phyloP scores from a whole-genome alignment of 306 rosid species.

The Medicago arabica region DNA sequence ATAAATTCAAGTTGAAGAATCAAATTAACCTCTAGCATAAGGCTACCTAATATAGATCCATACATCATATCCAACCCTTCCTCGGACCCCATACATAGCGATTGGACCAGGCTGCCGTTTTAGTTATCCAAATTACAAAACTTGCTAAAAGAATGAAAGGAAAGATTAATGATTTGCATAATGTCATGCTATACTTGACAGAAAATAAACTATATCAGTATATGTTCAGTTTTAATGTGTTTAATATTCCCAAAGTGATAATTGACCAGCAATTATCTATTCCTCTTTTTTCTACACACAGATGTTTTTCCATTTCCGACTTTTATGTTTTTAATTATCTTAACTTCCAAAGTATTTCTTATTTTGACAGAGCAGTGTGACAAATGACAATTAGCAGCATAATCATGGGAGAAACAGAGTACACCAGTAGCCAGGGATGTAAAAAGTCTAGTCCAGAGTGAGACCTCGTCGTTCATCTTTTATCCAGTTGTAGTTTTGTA shows the following conservation, averaged over 20 bases:
- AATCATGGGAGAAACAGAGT: constrained; percentile 19
- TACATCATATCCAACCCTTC: background rate
- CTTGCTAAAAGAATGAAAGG: constrained; percentile 6
- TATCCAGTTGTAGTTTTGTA: constrained; percentile 21
- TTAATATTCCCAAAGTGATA: background rate
- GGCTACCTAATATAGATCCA: background rate
- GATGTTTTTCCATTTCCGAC: no score
- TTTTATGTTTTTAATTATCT: no score
- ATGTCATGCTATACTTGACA: constrained; percentile 9
- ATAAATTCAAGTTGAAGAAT: background rate
- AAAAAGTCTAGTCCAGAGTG: constrained; percentile 28
- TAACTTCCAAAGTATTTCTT: no score
- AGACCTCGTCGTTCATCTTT: background rate
- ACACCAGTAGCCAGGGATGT: constrained; percentile 18
- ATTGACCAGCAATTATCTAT: background rate
- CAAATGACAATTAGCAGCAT: constrained; percentile 8
- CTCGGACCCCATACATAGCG: background rate
- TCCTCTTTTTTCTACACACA: background rate
- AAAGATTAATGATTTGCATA: background rate
- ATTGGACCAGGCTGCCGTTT: background rate
- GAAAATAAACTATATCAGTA: background rate
- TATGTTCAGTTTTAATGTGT: constrained; percentile 4
- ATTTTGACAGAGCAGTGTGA: no score
- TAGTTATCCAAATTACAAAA: background rate
- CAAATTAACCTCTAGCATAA: background rate